Conservation (phyloP, 2,329 filamentous ascomycete species). For the Aspergillus felis region DNA sequence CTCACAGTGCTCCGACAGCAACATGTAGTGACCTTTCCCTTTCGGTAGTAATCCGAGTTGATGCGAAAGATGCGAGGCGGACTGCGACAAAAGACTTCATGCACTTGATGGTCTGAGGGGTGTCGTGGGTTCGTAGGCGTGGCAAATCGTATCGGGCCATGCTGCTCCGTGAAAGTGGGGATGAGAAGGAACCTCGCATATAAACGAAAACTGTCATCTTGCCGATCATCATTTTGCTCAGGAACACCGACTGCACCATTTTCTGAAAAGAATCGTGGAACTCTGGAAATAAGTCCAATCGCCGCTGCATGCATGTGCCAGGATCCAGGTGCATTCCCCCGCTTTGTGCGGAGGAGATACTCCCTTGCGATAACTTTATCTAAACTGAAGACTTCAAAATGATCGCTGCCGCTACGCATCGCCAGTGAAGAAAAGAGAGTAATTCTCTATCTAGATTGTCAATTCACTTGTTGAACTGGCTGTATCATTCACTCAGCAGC, state of each 20-base stretch:
- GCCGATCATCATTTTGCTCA: not conserved
- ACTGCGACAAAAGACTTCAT: not conserved
- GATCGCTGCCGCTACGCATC: not conserved
- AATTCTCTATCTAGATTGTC: not conserved
- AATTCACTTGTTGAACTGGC: not conserved
- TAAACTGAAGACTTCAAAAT: not conserved
- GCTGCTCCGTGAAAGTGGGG: not conserved
- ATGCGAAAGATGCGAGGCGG: not conserved
- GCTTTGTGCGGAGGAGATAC: not conserved
- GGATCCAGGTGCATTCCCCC: not conserved
- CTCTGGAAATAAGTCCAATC: not conserved
- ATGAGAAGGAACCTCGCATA: not conserved
- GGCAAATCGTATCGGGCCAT: not conserved
- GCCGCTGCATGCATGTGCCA: not conserved
- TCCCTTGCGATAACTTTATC: not conserved
- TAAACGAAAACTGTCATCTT: not conserved
- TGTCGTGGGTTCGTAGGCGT: not conserved
- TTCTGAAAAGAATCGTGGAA: not conserved
- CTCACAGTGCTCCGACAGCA: slow-evolving; percentile 25
- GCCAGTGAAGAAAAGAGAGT: not conserved
- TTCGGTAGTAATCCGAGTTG: not conserved
- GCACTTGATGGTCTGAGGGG: not conserved
- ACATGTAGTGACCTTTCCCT: not conserved
- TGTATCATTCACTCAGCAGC: not conserved
- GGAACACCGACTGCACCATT: not conserved